A percentile compares a stretch with the other conserved stretches of the same genome.
These are phyloP conservation scores for Lyophyllum shimeji DNA, from an alignment of 768 basidiomycete genomes.

Conservation along the genomic window DNA sequence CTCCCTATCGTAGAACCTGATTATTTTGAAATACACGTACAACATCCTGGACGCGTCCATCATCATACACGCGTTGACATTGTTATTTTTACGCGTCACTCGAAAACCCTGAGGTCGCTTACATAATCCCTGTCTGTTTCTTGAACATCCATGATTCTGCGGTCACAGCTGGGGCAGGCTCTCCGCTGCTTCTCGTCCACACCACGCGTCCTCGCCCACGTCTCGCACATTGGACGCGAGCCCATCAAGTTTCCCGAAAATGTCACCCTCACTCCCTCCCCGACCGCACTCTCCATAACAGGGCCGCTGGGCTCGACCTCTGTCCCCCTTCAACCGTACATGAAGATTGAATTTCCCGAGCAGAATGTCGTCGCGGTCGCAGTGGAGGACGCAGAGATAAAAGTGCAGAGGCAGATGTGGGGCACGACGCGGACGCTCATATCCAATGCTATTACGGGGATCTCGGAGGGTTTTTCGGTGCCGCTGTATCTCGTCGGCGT, in stretches of 20 bases:
- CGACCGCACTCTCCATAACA: slow-evolving; percentile 38
- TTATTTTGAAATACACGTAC: neutral
- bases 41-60: neutral
- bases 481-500: slow-evolving; percentile 92
- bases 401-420: slow-evolving; percentile 89
- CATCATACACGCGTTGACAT: neutral
- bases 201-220: slow-evolving; percentile 46
- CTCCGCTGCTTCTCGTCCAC: slow-evolving; percentile 51
- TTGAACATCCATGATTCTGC: slow-evolving; percentile 28
- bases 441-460: slow-evolving; percentile 85
- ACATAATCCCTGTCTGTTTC: slow-evolving; percentile 4
- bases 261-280: slow-evolving; percentile 40
- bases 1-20: slow-evolving; percentile 71
- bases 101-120: neutral
- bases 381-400: slow-evolving; percentile 66
- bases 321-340: slow-evolving; percentile 46
- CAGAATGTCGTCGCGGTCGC: slow-evolving; percentile 40
- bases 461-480: slow-evolving; percentile 83
- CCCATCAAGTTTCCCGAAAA: slow-evolving; percentile 49
- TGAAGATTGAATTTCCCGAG: slow-evolving; percentile 42
- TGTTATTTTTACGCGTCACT: neutral
- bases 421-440: slow-evolving; percentile 92
- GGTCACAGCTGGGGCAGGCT: slow-evolving; percentile 32
- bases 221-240: slow-evolving; percentile 65
- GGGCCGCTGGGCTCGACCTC: slow-evolving; percentile 49